Percentiles rank a stretch among this genome's conserved stretches.
Conservation (phyloP, 495 filamentous ascomycete species). For the Neurospora sp. region DNA sequence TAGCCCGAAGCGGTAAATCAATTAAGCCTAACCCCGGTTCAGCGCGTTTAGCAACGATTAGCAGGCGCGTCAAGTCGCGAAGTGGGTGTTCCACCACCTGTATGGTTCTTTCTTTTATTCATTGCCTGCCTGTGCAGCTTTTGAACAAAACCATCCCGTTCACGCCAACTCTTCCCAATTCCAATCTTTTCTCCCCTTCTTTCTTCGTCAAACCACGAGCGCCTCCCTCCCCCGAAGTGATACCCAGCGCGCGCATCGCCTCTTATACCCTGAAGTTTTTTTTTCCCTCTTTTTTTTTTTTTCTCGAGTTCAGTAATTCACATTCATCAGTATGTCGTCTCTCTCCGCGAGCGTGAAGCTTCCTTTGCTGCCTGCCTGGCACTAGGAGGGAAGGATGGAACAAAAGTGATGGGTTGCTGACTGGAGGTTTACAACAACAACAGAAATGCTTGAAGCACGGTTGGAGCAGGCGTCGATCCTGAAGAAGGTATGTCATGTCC, state of each 20-base stretch:
- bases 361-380: background rate
- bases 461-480: constrained; percentile 88
- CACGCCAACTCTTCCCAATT: background rate
- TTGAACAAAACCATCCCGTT: background rate
- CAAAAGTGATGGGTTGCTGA: background rate
- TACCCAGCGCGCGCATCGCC: background rate
- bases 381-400: background rate
- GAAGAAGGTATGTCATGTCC: constrained; percentile 66
- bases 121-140: background rate
- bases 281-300: background rate
- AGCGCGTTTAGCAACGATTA: background rate
- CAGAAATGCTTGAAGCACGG: constrained; percentile 83
- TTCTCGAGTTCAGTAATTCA: background rate
- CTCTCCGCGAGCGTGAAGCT: background rate
- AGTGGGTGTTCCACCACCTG: background rate
- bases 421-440: background rate
- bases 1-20: background rate
- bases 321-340: background rate
- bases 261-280: background rate
- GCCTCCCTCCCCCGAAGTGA: background rate
- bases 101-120: background rate
- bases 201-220: background rate
- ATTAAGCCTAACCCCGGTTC: background rate
- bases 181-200: background rate
- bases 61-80: background rate